Percentiles rank a stretch among this genome's conserved stretches.
These are phyloP conservation scores for Dioscorea zingiberensis DNA, from an alignment of 106 monocot genomes.

Conservation along the genomic window DNA sequence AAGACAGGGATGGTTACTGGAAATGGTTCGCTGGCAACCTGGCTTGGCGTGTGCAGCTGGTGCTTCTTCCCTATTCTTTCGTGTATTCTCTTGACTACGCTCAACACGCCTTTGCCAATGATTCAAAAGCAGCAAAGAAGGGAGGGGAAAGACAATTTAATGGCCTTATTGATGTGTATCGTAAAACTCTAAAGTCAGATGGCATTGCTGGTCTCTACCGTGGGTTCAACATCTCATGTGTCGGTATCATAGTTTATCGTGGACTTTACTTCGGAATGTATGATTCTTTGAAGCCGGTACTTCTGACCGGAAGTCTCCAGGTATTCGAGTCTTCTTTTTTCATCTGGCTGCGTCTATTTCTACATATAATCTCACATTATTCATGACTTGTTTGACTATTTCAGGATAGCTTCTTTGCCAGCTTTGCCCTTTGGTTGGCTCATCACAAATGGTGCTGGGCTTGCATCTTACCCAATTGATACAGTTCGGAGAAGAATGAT, in stretches of 20 bases:
- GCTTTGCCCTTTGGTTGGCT: constrained; percentile 23
- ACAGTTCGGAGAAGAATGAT: constrained; percentile 25
- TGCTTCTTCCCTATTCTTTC: constrained; percentile 17
- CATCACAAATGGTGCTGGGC: constrained; percentile 14
- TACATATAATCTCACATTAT: not conserved
- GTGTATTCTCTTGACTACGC: constrained; percentile 23
- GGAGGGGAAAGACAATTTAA: constrained; percentile 26
- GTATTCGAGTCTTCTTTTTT: not conserved
- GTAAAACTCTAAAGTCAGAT: constrained; percentile 16
- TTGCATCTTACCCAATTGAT: constrained; percentile 16
- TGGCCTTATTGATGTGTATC: constrained; percentile 24
- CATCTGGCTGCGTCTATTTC: not conserved
- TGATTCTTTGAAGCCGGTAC: constrained; percentile 25
- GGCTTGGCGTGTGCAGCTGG: constrained; percentile 22
- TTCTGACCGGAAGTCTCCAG: constrained; percentile 23
- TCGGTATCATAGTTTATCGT: constrained; percentile 18
- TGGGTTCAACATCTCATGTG: constrained; percentile 24
- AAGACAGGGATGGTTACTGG: constrained; percentile 25
- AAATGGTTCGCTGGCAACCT: constrained; percentile 30
- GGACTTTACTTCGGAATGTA: constrained; percentile 27
- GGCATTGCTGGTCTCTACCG: constrained; percentile 22
- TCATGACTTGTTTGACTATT: not conserved
- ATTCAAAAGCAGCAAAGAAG: constrained; percentile 23
- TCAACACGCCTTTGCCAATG: constrained; percentile 14
- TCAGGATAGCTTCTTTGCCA: constrained; percentile 35